These are phyloP conservation scores for Venturia aucupariae DNA, from an alignment of 2,329 filamentous ascomycete species.

Conservation along the genomic window DNA sequence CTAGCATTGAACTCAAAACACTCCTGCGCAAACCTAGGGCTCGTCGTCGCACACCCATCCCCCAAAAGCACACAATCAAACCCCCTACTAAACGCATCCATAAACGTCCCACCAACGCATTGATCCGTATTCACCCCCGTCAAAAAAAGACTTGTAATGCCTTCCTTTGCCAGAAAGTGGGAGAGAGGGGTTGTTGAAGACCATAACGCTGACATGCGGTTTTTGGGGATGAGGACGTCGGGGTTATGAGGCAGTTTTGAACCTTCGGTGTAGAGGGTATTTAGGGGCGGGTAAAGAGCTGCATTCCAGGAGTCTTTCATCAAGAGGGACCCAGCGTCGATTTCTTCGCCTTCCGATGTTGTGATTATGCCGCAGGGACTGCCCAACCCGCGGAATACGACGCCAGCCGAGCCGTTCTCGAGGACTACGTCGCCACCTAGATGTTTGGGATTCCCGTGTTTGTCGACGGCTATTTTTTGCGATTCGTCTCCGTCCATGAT, in stretches of 20 bases:
- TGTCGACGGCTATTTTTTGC: neutral
- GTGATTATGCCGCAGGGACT: slow-evolving; percentile 22
- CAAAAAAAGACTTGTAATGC: slow-evolving; percentile 44
- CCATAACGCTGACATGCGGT: slow-evolving; percentile 51
- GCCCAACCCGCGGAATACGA: slow-evolving; percentile 26
- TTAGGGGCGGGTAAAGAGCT: slow-evolving; percentile 40
- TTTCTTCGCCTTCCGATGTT: slow-evolving; percentile 18
- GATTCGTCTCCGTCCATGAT: slow-evolving; percentile 18
- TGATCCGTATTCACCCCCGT: slow-evolving; percentile 54
- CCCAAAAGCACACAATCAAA: slow-evolving; percentile 47
- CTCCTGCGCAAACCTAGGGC: slow-evolving; percentile 29
- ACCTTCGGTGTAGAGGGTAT: slow-evolving; percentile 19
- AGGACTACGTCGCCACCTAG: neutral
- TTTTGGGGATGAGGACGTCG: slow-evolving; percentile 48
- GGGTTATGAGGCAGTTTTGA: slow-evolving; percentile 24
- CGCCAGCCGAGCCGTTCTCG: slow-evolving; percentile 10
- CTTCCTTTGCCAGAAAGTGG: slow-evolving; percentile 31
- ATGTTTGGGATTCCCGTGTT: neutral
- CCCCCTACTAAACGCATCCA: slow-evolving; percentile 47
- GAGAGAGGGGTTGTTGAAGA: slow-evolving; percentile 34
- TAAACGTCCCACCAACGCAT: slow-evolving; percentile 48
- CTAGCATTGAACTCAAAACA: slow-evolving; percentile 28
- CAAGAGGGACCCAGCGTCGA: slow-evolving; percentile 37
- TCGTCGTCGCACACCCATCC: slow-evolving; percentile 47
- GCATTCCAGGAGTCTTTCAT: slow-evolving; percentile 50